phyloP scores from a whole-genome alignment of 129 eudicot species.

The Calendula officinalis region DNA sequence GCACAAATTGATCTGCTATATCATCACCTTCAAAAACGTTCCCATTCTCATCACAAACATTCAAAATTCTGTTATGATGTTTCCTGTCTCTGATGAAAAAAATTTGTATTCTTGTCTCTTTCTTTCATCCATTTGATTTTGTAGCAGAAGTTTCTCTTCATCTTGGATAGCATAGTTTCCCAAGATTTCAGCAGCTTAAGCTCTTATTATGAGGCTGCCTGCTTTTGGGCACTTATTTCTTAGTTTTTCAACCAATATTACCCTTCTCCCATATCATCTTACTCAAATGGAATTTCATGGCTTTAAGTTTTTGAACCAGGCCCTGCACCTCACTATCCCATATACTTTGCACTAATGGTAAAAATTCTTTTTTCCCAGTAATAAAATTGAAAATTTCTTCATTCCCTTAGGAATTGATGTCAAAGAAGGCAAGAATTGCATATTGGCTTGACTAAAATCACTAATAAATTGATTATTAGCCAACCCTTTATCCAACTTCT shows the following conservation, averaged over 20 bases:
- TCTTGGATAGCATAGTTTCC: too few species aligned
- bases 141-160: background rate
- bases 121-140: background rate
- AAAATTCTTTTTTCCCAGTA: background rate
- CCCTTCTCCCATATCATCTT: too few species aligned
- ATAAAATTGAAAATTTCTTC: too few species aligned
- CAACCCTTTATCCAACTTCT: background rate
- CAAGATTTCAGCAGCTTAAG: too few species aligned
- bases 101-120: background rate
- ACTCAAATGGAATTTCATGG: too few species aligned
- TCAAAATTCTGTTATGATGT: background rate
- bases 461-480: too few species aligned
- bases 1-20: background rate
- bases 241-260: too few species aligned
- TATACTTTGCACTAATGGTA: background rate
- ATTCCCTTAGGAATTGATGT: background rate
- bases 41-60: background rate
- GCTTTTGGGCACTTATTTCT: too few species aligned
- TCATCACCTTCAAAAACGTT: background rate
- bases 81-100: background rate
- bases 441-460: background rate
- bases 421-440: background rate
- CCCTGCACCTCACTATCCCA: background rate
- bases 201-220: too few species aligned
- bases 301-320: too few species aligned